phyloP scores from a whole-genome alignment of 1,284 basidiomycete species.

The Trichosporon sp. region DNA sequence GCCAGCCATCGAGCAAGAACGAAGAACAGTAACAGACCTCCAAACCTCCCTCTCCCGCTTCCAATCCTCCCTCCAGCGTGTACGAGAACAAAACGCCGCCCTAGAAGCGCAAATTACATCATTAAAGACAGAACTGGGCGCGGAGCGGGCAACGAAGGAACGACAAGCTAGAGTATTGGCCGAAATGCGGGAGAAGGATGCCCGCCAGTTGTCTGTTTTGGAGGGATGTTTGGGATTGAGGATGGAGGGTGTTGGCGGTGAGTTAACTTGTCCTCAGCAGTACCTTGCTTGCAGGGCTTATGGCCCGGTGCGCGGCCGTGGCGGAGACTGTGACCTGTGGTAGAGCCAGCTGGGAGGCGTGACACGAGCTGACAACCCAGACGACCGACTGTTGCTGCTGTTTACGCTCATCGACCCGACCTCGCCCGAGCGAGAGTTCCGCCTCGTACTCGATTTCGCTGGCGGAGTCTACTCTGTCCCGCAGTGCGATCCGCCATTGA shows the following conservation, averaged over 20 bases:
- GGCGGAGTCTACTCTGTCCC: conserved; percentile 55
- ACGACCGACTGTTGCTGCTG: conserved; percentile 64
- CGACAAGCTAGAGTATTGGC: conserved; percentile 60
- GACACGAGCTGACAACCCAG: conserved; percentile 36
- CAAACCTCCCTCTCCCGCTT: conserved; percentile 29
- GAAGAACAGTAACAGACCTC: conserved; percentile 32
- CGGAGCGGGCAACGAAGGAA: conserved; percentile 56
- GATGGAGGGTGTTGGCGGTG: conserved; percentile 66
- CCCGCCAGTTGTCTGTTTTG: conserved; percentile 57
- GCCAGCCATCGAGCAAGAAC: conserved; percentile 38
- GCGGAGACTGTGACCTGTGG: too few species aligned
- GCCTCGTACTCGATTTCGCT: conserved; percentile 68
- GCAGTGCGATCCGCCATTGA: conserved; percentile 39
- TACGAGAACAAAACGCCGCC: conserved; percentile 28
- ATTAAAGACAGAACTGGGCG: conserved; percentile 27
- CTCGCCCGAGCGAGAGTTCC: conserved; percentile 61
- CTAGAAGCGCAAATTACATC: conserved; percentile 34
- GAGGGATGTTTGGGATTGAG: conserved; percentile 60
- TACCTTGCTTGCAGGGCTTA: too few species aligned
- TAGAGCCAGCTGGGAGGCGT: too few species aligned
- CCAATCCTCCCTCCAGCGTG: conserved; percentile 31
- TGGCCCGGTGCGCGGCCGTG: too few species aligned
- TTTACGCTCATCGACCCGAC: conserved; percentile 62
- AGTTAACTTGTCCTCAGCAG: conserved; percentile 15
- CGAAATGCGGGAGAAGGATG: conserved; percentile 56